phyloP scores from a whole-genome alignment of 805 yeast genomes.

The Saccharomyces kudriavzevii region DNA sequence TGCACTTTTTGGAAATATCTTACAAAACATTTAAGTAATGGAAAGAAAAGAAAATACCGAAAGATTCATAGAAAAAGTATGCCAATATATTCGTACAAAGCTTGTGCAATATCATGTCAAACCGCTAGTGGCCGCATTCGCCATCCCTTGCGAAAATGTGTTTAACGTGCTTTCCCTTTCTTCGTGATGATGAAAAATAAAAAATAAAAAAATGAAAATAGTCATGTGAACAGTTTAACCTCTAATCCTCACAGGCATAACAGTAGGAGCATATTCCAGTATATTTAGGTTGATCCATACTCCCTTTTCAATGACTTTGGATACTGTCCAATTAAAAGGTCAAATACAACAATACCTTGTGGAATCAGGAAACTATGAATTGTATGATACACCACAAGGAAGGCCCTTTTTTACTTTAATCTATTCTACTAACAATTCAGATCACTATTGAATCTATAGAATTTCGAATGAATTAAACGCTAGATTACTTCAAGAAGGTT shows the following conservation, averaged over 20 bases:
- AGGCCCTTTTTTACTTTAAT: background rate
- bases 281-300: background rate
- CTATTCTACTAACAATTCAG: conserved; percentile 2
- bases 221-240: background rate
- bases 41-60: background rate
- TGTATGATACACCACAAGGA: conserved; percentile 26
- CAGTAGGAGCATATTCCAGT: background rate
- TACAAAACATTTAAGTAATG: conserved; percentile 3
- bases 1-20: background rate
- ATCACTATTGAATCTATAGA: conserved; percentile 15
- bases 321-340: conserved; percentile 34
- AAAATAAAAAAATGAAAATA: background rate
- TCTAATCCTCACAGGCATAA: background rate
- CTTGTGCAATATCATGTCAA: background rate
- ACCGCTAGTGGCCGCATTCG: background rate
- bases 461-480: conserved; percentile 57
- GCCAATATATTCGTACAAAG: background rate
- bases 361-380: conserved; percentile 72
- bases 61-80: background rate
- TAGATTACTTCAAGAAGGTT: conserved; percentile 67
- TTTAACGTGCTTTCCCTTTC: background rate
- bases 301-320: background rate
- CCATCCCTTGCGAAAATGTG: background rate
- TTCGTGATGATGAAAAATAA: background rate
- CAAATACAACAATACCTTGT: conserved; percentile 65